These are phyloP conservation scores for Symmetrospora coprosmae DNA, from an alignment of 768 basidiomycete species.

Conservation along the genomic window DNA sequence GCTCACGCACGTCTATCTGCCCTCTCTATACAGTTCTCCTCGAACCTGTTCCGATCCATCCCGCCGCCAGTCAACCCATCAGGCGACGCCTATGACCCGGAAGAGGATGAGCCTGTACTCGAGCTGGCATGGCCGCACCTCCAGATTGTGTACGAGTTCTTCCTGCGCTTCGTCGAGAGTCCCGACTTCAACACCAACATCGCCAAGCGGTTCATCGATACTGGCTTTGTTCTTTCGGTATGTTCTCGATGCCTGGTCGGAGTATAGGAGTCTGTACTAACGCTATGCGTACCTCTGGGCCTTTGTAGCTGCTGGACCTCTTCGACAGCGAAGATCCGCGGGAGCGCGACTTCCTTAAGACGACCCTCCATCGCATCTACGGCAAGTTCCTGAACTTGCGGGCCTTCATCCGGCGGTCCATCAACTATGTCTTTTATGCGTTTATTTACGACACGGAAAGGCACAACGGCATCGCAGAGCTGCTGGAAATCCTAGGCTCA, in stretches of 20 bases:
- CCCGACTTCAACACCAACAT: slow-evolving; percentile 96
- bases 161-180: slow-evolving; percentile 93
- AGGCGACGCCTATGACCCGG: slow-evolving; percentile 96
- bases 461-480: slow-evolving; percentile 96
- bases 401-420: slow-evolving; percentile 94
- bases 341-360: slow-evolving; percentile 98
- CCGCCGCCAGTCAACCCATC: slow-evolving; percentile 97
- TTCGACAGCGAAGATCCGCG: slow-evolving; percentile 98
- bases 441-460: slow-evolving; percentile 98
- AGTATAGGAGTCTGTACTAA: not conserved
- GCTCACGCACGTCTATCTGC: not conserved
- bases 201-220: slow-evolving; percentile 95
- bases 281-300: not conserved
- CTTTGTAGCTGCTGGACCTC: slow-evolving; percentile 86
- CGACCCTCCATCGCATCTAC: slow-evolving; percentile 95
- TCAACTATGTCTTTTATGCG: slow-evolving; percentile 99
- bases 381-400: slow-evolving; percentile 98
- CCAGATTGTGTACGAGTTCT: slow-evolving; percentile 99
- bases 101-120: slow-evolving; percentile 96
- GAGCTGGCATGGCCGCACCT: slow-evolving; percentile 99
- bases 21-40: slow-evolving; percentile 56
- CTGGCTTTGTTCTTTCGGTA: slow-evolving; percentile 69
- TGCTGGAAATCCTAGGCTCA: slow-evolving; percentile 92
- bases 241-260: slow-evolving; percentile 18
- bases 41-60: slow-evolving; percentile 98